These are phyloP conservation scores for Ogataea parapolymorpha DNA, from an alignment of 805 yeast species.

Conservation along the genomic window DNA sequence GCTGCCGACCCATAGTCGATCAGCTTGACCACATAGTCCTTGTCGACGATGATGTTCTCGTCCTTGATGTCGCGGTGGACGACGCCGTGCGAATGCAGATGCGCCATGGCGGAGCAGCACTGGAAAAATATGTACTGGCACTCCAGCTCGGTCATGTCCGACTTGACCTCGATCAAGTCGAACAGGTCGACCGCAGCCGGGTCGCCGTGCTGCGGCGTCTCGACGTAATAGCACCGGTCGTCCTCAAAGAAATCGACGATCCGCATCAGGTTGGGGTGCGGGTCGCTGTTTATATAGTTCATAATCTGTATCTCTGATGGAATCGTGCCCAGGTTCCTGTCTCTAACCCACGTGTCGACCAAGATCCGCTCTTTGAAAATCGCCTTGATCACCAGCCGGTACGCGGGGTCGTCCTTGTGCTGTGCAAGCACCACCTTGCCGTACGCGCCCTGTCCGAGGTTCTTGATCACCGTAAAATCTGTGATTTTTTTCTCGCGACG, in stretches of 20 bases:
- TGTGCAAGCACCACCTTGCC: constrained; percentile 86
- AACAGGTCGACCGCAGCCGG: constrained; percentile 92
- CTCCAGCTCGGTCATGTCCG: constrained; percentile 76
- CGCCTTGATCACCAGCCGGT: constrained; percentile 77
- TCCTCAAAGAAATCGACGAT: constrained; percentile 93
- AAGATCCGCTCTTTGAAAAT: constrained; percentile 89
- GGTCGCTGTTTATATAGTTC: constrained; percentile 71
- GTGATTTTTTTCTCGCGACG: constrained; percentile 68
- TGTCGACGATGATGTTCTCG: constrained; percentile 87
- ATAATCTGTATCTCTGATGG: constrained; percentile 96
- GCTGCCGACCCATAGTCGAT: constrained; percentile 98
- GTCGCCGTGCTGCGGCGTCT: constrained; percentile 84
- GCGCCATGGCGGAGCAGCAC: constrained; percentile 72
- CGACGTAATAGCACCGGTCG: constrained; percentile 81
- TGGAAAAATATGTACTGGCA: constrained; percentile 77
- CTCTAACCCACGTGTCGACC: constrained; percentile 97
- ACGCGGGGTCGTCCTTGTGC: constrained; percentile 57
- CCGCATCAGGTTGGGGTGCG: constrained; percentile 85
- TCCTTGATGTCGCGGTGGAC: constrained; percentile 95
- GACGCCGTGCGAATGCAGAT: constrained; percentile 80
- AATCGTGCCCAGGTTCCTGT: constrained; percentile 83
- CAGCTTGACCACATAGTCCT: constrained; percentile 72
- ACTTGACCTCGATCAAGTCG: constrained; percentile 84
- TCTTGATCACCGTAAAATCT: constrained; percentile 68
- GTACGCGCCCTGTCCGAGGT: constrained; percentile 95